A percentile compares a stretch with the other conserved stretches of the same genome.
phyloP scores from a whole-genome alignment of 345 rosid species.

The Gynandropsis gynandra region DNA sequence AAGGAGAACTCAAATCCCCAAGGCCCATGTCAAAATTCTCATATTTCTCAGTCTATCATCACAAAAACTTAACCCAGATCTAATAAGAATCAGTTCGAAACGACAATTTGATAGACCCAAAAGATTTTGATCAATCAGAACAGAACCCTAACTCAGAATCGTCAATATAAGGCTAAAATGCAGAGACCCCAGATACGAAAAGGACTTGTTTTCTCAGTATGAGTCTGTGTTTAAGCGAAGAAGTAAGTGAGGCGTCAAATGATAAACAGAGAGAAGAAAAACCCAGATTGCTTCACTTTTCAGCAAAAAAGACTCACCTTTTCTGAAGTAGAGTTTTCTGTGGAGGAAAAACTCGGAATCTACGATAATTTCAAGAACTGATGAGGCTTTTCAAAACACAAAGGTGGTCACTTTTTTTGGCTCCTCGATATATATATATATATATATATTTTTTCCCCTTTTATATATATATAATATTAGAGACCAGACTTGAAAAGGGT shows the following conservation, averaged over 20 bases:
- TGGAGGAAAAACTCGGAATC: no score
- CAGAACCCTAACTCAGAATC: background rate
- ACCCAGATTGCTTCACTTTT: conserved; percentile 22
- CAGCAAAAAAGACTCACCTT: conserved; percentile 21
- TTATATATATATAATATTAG: no score
- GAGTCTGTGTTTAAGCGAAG: conserved; percentile 5
- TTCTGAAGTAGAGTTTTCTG: conserved; percentile 12
- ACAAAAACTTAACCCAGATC: conserved; percentile 13
- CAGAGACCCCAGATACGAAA: background rate
- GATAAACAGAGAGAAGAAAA: background rate
- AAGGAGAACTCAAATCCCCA: conserved; percentile 12
- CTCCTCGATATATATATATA: no score
- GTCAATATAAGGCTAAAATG: conserved; percentile 4
- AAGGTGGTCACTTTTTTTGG: no score
- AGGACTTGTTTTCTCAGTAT: background rate
- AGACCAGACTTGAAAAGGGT: no score
- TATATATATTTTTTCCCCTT: no score
- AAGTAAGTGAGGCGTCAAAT: background rate
- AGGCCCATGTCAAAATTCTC: background rate
- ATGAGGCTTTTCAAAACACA: no score
- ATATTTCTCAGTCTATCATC: background rate
- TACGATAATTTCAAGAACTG: no score
- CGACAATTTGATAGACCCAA: background rate
- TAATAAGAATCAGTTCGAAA: background rate
- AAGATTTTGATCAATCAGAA: background rate